Evolutionary conservation across 2,329 filamentous ascomycete genomes (phyloP).

Genomic region (Neopestalotiopsis sp.): DNA sequence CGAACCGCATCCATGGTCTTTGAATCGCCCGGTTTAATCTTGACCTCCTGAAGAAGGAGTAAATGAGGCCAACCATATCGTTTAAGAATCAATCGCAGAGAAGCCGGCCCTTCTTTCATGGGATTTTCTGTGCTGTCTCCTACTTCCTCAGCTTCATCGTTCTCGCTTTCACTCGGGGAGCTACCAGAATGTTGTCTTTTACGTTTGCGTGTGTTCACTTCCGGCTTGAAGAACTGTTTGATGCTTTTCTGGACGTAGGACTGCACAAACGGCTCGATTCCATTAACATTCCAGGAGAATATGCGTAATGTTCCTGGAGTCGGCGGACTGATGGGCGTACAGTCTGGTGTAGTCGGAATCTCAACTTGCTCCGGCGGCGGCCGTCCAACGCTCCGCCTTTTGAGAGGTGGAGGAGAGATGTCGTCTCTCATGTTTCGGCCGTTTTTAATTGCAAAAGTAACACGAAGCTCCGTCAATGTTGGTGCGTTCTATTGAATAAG

Average conservation of each 20-base stretch:
- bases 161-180: not conserved
- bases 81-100: conserved; percentile 15
- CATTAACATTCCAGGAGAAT: conserved; percentile 25
- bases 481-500: not conserved
- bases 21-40: conserved; percentile 22
- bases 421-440: not conserved
- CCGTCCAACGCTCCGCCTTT: not conserved
- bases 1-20: conserved; percentile 19
- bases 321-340: not conserved
- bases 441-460: no score
- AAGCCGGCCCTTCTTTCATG: conserved; percentile 18
- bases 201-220: conserved; percentile 36
- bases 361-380: not conserved
- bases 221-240: conserved; percentile 15
- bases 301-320: conserved; percentile 15
- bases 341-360: not conserved
- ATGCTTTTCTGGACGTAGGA: conserved; percentile 20
- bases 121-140: conserved; percentile 34
- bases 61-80: conserved; percentile 22
- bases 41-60: conserved; percentile 23
- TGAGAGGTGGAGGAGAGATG: conserved; percentile 14
- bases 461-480: no score
- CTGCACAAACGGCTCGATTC: conserved; percentile 20
- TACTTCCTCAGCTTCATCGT: not conserved
- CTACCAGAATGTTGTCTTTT: not conserved